Conservation (phyloP, 139 green algal species). For the Raphidocelis subcapitata region DNA sequence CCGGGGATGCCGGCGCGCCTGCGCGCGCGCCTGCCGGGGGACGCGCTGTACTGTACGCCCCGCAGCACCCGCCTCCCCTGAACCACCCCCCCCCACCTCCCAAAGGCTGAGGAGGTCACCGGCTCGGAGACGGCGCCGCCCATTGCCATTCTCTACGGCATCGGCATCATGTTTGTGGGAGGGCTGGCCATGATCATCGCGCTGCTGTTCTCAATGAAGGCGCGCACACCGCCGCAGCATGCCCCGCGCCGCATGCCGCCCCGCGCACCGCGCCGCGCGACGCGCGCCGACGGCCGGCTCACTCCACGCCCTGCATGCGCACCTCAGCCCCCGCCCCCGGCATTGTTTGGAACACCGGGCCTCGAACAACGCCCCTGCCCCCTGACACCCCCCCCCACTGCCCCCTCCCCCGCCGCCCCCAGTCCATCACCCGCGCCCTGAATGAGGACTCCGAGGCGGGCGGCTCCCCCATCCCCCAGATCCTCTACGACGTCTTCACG, state of each 20-base stretch:
- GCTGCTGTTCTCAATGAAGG: conserved; percentile 25
- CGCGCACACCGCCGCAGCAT: too few relatives aligned
- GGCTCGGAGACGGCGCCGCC: conserved; percentile 25
- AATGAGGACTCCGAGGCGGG: conserved; percentile 3
- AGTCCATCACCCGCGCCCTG: conserved; percentile 6
- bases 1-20: neutral
- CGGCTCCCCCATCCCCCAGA: conserved; percentile 19
- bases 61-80: too few relatives aligned
- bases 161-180: conserved; percentile 33
- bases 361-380: too few relatives aligned
- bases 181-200: conserved; percentile 21
- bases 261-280: neutral
- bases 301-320: neutral
- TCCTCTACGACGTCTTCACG: conserved; percentile 18
- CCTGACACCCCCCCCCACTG: neutral
- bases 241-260: neutral
- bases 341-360: neutral
- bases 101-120: conserved; percentile 28
- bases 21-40: neutral
- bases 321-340: neutral
- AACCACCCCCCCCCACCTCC: neutral
- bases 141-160: conserved; percentile 29
- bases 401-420: too few relatives aligned
- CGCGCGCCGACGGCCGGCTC: neutral
- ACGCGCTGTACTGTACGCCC: neutral